Percentiles rank a stretch among this genome's conserved stretches.
Conservation (phyloP, 805 yeast genomes). For the Pichia phayaonensis region DNA sequence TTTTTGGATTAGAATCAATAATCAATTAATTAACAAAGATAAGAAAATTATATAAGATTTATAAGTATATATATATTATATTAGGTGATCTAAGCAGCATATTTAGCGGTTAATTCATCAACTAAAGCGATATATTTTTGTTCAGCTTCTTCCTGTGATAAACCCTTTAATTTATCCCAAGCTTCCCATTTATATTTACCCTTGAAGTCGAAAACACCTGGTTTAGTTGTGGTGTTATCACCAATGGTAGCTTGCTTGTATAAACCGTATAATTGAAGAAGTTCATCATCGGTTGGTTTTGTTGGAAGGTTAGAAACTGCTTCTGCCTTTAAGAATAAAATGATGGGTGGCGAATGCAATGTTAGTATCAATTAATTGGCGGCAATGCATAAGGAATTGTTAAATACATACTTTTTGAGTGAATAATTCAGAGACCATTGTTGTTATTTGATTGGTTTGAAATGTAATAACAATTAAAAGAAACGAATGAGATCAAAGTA, state of each 20-base stretch:
- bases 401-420: constrained; percentile 28
- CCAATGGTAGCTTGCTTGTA: constrained; percentile 97
- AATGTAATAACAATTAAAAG: too few relatives aligned
- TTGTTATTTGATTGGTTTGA: neutral
- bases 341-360: neutral
- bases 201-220: constrained; percentile 87
- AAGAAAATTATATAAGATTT: neutral
- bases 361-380: neutral
- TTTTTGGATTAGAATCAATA: constrained; percentile 10
- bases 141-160: constrained; percentile 87
- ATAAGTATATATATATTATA: too few relatives aligned
- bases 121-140: constrained; percentile 64
- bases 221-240: constrained; percentile 81
- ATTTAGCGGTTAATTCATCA: constrained; percentile 51
- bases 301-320: constrained; percentile 67
- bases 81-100: constrained; percentile 15
- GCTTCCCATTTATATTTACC: constrained; percentile 98
- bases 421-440: constrained; percentile 32
- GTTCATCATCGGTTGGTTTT: constrained; percentile 82
- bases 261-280: constrained; percentile 80
- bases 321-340: constrained; percentile 46
- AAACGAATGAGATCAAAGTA: too few relatives aligned
- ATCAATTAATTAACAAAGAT: neutral
- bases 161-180: constrained; percentile 86
- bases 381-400: too few relatives aligned